A percentile compares a stretch with the other conserved stretches of the same genome.
These are phyloP conservation scores for Truncatella angustata DNA, from an alignment of 2,329 filamentous ascomycete genomes.

Conservation along the genomic window DNA sequence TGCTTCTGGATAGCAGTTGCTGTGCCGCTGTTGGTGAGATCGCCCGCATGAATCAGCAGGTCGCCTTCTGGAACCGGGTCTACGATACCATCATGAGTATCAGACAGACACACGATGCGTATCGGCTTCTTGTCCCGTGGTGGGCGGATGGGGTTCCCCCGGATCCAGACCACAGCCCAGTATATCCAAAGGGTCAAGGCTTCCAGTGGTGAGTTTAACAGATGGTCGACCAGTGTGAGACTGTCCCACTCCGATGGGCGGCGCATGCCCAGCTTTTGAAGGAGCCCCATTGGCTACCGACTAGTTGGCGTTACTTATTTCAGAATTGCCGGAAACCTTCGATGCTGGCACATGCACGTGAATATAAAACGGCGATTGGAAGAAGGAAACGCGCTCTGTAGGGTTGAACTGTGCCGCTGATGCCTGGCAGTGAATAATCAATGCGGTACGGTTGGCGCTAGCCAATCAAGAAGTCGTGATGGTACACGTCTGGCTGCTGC, in stretches of 20 bases:
- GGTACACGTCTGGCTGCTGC: background rate
- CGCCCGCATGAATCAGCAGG: constrained; percentile 85
- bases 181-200: constrained; percentile 63
- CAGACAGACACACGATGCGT: constrained; percentile 82
- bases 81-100: constrained; percentile 72
- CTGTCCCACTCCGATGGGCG: constrained; percentile 47
- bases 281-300: constrained; percentile 41
- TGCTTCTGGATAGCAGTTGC: constrained; percentile 74
- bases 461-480: background rate
- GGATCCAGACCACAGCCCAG: constrained; percentile 62
- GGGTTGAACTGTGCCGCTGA: background rate
- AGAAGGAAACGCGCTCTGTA: too few relatives aligned
- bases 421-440: background rate
- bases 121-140: constrained; percentile 56
- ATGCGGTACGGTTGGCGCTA: background rate
- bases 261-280: constrained; percentile 45
- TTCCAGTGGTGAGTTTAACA: constrained; percentile 68
- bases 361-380: too few relatives aligned
- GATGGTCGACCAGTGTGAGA: constrained; percentile 56
- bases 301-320: background rate
- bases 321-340: too few relatives aligned
- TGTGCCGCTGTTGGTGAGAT: constrained; percentile 74
- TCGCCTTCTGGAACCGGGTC: constrained; percentile 71
- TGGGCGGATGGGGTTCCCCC: constrained; percentile 61
- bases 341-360: too few relatives aligned